Evolutionary conservation across 768 basidiomycete genomes (phyloP).

Genomic region (Coprinellus micaceus): DNA sequence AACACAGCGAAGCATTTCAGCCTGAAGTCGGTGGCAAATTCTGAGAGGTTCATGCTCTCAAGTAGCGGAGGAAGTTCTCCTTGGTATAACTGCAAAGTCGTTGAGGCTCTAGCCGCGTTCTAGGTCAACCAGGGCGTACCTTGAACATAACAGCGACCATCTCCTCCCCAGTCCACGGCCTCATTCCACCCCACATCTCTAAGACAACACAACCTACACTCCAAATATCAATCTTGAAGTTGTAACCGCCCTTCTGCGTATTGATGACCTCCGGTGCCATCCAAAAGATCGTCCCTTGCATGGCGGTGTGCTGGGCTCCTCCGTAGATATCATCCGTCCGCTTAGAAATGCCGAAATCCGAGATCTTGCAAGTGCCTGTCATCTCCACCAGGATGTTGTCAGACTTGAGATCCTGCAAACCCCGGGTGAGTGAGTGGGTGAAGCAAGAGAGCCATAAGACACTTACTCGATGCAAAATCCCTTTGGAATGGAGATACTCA

Average conservation of each 20-base stretch:
- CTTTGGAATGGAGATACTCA: constrained; percentile 84
- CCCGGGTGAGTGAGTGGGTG: constrained; percentile 60
- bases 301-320: constrained; percentile 76
- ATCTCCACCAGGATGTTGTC: constrained; percentile 99
- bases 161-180: constrained; percentile 92
- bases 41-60: constrained; percentile 69
- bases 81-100: constrained; percentile 64
- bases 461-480: constrained; percentile 87
- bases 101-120: not conserved
- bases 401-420: constrained; percentile 85
- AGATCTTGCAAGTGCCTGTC: constrained; percentile 92
- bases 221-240: constrained; percentile 98
- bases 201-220: constrained; percentile 97
- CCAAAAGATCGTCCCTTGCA: constrained; percentile 99
- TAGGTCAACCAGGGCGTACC: constrained; percentile 41
- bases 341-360: constrained; percentile 98
- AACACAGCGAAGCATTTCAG: constrained; percentile 87
- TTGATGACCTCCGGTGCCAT: constrained; percentile 97
- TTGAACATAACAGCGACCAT: constrained; percentile 92
- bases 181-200: constrained; percentile 97
- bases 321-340: constrained; percentile 81
- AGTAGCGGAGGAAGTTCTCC: constrained; percentile 88
- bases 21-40: constrained; percentile 82
- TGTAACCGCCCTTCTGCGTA: constrained; percentile 85
- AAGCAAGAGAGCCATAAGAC: not conserved